Evolutionary conservation across 2,329 filamentous ascomycete genomes (phyloP).

Genomic region (Ophiostoma triangulosporum): DNA sequence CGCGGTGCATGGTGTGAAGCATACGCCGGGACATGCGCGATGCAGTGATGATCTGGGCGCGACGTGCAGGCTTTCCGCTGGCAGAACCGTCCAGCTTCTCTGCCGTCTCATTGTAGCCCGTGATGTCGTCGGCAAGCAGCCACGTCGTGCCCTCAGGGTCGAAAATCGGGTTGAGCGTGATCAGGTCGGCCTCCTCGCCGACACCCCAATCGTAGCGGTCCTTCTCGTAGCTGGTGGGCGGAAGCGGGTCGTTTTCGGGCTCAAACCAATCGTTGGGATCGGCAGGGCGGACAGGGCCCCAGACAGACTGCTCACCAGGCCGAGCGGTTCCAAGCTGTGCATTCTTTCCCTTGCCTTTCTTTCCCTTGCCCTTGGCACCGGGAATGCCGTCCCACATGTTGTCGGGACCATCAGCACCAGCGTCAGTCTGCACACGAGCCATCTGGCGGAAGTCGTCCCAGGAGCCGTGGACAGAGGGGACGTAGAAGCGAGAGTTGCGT

Average conservation of each 20-base stretch:
- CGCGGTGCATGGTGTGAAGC: slow-evolving; percentile 76
- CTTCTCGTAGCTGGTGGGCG: slow-evolving; percentile 59
- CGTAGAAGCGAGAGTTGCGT: slow-evolving; percentile 63
- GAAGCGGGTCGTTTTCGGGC: slow-evolving; percentile 56
- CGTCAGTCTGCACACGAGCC: slow-evolving; percentile 61
- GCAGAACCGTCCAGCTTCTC: slow-evolving; percentile 21
- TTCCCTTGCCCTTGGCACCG: slow-evolving; percentile 20
- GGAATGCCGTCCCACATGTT: slow-evolving; percentile 50
- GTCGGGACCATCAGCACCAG: slow-evolving; percentile 50
- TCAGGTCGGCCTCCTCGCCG: slow-evolving; percentile 64
- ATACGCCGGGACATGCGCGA: slow-evolving; percentile 70
- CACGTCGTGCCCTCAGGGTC: slow-evolving; percentile 80
- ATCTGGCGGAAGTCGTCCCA: slow-evolving; percentile 74
- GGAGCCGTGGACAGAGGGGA: slow-evolving; percentile 60
- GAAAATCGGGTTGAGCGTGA: slow-evolving; percentile 69
- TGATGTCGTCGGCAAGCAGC: slow-evolving; percentile 70
- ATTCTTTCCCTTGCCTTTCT: slow-evolving; percentile 21
- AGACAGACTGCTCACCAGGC: slow-evolving; percentile 50
- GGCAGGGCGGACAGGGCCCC: slow-evolving; percentile 66
- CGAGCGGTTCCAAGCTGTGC: background rate
- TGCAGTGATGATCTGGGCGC: slow-evolving; percentile 79
- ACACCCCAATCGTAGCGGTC: slow-evolving; percentile 81
- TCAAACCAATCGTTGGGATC: slow-evolving; percentile 60
- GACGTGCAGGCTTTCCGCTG: slow-evolving; percentile 51
- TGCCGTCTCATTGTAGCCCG: slow-evolving; percentile 56